Base-by-base conservation (phyloP, 371 early-diverging fungal species). In the Zopfochytrium polystomum region DNA sequence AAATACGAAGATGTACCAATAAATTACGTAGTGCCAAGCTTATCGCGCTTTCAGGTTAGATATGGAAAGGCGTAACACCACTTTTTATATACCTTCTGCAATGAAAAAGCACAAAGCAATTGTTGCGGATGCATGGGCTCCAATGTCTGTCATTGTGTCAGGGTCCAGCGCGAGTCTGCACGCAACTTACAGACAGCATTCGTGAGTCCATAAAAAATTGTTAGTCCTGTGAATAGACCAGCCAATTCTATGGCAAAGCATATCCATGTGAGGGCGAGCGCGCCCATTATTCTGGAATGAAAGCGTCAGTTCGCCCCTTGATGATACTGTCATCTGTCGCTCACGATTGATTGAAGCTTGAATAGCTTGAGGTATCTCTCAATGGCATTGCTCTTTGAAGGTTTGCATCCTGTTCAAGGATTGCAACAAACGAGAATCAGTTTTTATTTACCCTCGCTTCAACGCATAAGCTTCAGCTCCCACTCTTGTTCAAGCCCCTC, bases 1-100 rank as follows among this genome's bases (percentile, higher is more conserved):
- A 49, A 74, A 74, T n/a, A 26, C 29, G 47, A 72, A 67, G 29
- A 77, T 77, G 58, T 67, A 77, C 71, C 74, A 74, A 54, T 74
- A 77, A 1, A 55, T 42, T 11, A 52, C 43, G 30, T 64, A 68
- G 52, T 70, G 58, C 77, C 77, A 77, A 0, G 56, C 63, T 46
- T 26, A 20, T 9, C 23, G 11, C 11, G 15, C 11, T 18, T 15
- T 48, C 33, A 13, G 49, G 23, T 27, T 60, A 23, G 53, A 30
- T 11, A 63, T 51, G 54, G 33, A 33, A 62, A 29, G 23, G 2
- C 55, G 29, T 30, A 63, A 44, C 26, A 52, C 22, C 26, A 59
- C 25, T 25, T 9, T 52, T 30, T 9, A 7, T 23, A 47, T 9
- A 55, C 58, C 58, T 32, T 67, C 75, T 7, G 64, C 44, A 31